phyloP scores from a whole-genome alignment of 148 eudicot species.

The Gaultheria prostrata region DNA sequence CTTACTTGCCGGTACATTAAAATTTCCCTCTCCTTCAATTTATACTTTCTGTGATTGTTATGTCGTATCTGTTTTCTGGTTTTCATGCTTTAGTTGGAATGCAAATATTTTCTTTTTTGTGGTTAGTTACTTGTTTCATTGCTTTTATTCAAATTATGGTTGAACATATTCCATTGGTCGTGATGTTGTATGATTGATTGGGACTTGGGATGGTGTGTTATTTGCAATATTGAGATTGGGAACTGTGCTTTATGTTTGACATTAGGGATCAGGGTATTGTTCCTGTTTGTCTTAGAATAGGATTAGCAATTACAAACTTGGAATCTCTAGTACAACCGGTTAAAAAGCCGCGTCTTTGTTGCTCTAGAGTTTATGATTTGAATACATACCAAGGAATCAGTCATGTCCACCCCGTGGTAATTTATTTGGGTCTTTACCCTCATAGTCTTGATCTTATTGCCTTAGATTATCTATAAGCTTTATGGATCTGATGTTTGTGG shows the following conservation, averaged over 20 bases:
- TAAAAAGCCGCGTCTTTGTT: background rate
- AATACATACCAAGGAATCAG: slow-evolving; percentile 7
- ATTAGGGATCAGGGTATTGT: background rate
- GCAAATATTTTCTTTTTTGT: background rate
- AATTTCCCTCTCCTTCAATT: background rate
- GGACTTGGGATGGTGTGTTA: background rate
- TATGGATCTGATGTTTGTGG: background rate
- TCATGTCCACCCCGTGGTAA: background rate
- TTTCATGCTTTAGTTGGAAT: too few species aligned
- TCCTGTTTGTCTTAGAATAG: background rate
- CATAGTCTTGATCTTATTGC: background rate
- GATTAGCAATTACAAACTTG: background rate
- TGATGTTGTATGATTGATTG: background rate
- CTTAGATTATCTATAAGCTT: background rate
- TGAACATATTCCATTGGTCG: background rate
- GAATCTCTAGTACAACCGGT: background rate
- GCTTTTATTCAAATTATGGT: background rate
- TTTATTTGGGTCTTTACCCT: background rate
- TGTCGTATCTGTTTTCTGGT: background rate
- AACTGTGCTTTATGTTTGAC: background rate
- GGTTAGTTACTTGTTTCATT: background rate
- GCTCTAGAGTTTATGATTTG: background rate
- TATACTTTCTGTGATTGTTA: background rate
- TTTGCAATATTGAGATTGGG: background rate
- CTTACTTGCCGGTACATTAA: slow-evolving; percentile 76